Evolutionary conservation across 805 yeast genomes (phyloP), one percentile per base, ranked within the genome.

Genomic region (Hanseniaspora nectarophila): DNA sequence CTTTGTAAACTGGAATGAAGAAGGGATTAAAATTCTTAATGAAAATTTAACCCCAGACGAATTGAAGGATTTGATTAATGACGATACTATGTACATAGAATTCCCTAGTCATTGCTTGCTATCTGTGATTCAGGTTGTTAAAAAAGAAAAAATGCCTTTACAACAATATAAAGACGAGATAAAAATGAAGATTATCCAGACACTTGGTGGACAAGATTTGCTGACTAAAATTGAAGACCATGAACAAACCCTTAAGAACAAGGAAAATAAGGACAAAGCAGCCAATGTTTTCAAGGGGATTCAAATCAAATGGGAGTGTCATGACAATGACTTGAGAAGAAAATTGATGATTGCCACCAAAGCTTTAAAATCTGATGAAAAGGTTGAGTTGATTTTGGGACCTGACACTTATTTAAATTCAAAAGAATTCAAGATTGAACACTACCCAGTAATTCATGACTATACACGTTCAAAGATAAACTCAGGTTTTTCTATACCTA

Each of bases 231-330:
- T 49, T 8, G 43, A 42, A 12, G 21, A 26, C 9, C 43, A 42
- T 34, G 45, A 31, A n/a, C 18, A 31, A 12, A 16, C 38, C 6
- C 20, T 16, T n/a, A 21, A 49, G 15, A n/a, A 28, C 3, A 26
- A 13, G 6, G 28, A 21, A 4, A 29, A 13, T 1, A 42, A 21
- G 26, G 35, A 49, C 6, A 40, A 42, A 12, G n/a, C 45, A 12
- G 23, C 45, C 12, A 6, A 12, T 18, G 33, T 7, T 12, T 42
- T 49, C 16, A 49, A 49, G n/a, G 16, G 20, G 9, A 18, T 42
- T 9, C 40, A 31, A 23, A 21, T 49, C 23, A 34, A 20, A 12
- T 49, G 53, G 53, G 53, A 42, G 7, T 49, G 53, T 12, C 46
- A 42, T 12, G 3, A n/a, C 2, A 10, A 18, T 10, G 53, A 49